A percentile compares a stretch with the other conserved stretches of the same genome.
Evolutionary conservation across 768 basidiomycete genomes (phyloP).

Genomic region (Auriscalpium microsporum): DNA sequence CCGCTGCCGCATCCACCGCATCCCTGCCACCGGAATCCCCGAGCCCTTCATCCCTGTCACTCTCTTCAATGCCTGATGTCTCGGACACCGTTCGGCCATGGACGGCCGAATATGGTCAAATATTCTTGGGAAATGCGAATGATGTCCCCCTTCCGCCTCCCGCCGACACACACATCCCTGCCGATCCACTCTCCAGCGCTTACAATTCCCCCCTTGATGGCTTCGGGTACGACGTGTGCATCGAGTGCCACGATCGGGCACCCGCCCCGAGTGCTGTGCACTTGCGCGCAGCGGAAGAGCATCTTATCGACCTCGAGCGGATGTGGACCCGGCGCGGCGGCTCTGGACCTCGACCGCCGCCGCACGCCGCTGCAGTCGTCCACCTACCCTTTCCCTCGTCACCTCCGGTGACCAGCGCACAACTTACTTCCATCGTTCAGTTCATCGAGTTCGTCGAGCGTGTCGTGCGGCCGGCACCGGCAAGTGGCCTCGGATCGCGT

Average conservation of each 20-base stretch:
- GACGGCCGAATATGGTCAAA: slow-evolving; percentile 45
- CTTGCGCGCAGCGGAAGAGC: slow-evolving; percentile 68
- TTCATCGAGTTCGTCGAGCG: slow-evolving; percentile 63
- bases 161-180: background rate
- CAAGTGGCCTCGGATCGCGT: slow-evolving; percentile 5
- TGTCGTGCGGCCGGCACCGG: slow-evolving; percentile 42
- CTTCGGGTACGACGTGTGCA: slow-evolving; percentile 74
- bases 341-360: slow-evolving; percentile 56
- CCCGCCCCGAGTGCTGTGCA: slow-evolving; percentile 63
- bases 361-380: slow-evolving; percentile 61
- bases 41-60: background rate
- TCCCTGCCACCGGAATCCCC: slow-evolving; percentile 4
- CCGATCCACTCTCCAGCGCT: slow-evolving; percentile 28
- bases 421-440: slow-evolving; percentile 51
- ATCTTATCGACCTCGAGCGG: slow-evolving; percentile 54
- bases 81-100: slow-evolving; percentile 29
- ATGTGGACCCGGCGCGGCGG: slow-evolving; percentile 36
- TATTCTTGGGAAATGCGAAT: slow-evolving; percentile 75
- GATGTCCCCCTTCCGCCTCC: slow-evolving; percentile 48
- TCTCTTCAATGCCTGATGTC: slow-evolving; percentile 14
- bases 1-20: background rate
- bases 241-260: slow-evolving; percentile 81
- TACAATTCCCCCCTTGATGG: slow-evolving; percentile 41
- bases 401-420: slow-evolving; percentile 42
- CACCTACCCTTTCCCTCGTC: slow-evolving; percentile 72